Evolutionary conservation across 306 rosid genomes (phyloP), one percentile per base, ranked within the genome.

Genomic region (Mimosa bimucronata): DNA sequence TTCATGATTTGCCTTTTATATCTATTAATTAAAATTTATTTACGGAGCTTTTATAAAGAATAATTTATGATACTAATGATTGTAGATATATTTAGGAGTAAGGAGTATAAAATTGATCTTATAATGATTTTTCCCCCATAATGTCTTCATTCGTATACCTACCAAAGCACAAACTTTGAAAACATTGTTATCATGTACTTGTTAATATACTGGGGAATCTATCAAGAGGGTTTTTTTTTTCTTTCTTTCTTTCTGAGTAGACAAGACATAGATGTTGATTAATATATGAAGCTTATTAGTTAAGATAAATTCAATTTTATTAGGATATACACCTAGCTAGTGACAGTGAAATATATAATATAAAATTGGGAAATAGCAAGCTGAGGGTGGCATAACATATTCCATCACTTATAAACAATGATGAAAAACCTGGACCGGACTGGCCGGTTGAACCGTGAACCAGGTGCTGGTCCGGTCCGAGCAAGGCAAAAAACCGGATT

Each of bases 301-400:
- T 4, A 66, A 50, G 80, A 77, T 77, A 3, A 23, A 37, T 37
- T 40, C 67, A n/a, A 38, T 31, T 30, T 76, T 46, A 62, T 45
- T 7, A n/a, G 31, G 46, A 45, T 45, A 76, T 61, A 76, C 41
- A 48, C 12, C 58, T 29, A 34, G 38, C 57, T 50, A 38, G n/a
- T 80, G 72, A 85, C 79, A 79, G 62, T 52, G 84, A 76, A 77
- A 74, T 62, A 19, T 62, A 19, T 55, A 64, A 53, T 37, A 38
- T 64, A 73, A 34, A 9, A 71, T 44, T 45, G 3, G 45, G 65
- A 77, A 60, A 66, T 74, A 60, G 44, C 46, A 2, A 16, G 75
- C 57, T 83, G 89, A 90, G 82, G 85, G 74, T 74, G 70, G 84
- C 82, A 81, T 81, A 75, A 81, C 85, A 85, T 78, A 61, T 68